phyloP scores from a whole-genome alignment of 106 monocot genomes.

The Phalaenopsis aphrodite region DNA sequence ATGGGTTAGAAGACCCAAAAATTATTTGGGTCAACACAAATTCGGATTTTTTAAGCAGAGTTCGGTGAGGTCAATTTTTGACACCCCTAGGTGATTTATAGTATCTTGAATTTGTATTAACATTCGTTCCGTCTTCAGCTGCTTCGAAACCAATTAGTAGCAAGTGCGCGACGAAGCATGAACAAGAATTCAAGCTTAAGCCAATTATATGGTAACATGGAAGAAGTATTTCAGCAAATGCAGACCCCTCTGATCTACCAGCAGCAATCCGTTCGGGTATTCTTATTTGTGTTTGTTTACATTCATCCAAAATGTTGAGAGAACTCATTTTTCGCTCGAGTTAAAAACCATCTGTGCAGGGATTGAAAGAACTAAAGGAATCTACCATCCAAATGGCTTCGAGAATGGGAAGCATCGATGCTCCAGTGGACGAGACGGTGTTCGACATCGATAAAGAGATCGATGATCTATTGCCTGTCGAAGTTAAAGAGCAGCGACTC shows the following conservation, averaged over 20 bases:
- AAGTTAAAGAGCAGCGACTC: conserved; percentile 82
- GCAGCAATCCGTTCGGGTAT: conserved; percentile 36
- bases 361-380: conserved; percentile 65
- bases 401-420: conserved; percentile 57
- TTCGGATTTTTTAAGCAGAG: no score
- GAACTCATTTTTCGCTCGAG: background rate
- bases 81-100: background rate
- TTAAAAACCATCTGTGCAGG: conserved; percentile 15
- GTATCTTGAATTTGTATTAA: background rate
- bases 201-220: conserved; percentile 71
- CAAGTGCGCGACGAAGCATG: conserved; percentile 55
- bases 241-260: conserved; percentile 77
- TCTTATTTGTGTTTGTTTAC: background rate
- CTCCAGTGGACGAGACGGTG: conserved; percentile 65
- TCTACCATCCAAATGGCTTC: conserved; percentile 72
- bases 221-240: conserved; percentile 78
- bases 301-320: no score
- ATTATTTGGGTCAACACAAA: no score
- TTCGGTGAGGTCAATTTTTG: no score
- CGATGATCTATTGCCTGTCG: conserved; percentile 75
- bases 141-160: conserved; percentile 54
- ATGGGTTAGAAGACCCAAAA: no score
- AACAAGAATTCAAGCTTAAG: conserved; percentile 67
- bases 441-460: conserved; percentile 87
- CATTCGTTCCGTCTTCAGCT: conserved; percentile 22